A percentile compares a stretch with the other conserved stretches of the same genome.
phyloP scores from a whole-genome alignment of 2,329 filamentous ascomycete genomes.

The Fusarium fujikuroi region DNA sequence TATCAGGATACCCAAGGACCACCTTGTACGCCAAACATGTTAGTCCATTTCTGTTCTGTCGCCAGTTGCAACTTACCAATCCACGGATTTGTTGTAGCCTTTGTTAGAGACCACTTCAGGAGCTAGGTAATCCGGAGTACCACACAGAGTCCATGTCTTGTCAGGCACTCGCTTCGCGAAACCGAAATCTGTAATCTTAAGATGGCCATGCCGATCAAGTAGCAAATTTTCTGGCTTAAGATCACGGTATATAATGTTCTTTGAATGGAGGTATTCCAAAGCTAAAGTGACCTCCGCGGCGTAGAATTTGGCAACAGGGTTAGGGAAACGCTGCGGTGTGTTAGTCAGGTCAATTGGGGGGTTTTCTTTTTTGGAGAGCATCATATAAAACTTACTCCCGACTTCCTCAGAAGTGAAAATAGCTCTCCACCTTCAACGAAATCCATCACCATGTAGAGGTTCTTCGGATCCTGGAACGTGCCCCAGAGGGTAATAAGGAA shows the following conservation, averaged over 20 bases:
- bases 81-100: slow-evolving; percentile 99
- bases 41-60: not conserved
- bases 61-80: slow-evolving; percentile 75
- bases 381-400: slow-evolving; percentile 69
- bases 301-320: slow-evolving; percentile 99
- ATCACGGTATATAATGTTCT: slow-evolving; percentile 98
- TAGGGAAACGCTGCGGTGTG: slow-evolving; percentile 84
- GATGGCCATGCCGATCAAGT: slow-evolving; percentile 89
- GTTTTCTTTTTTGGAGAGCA: not conserved
- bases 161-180: slow-evolving; percentile 98
- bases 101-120: slow-evolving; percentile 99
- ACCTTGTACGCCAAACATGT: slow-evolving; percentile 68
- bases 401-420: slow-evolving; percentile 94
- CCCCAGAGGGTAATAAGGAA: slow-evolving; percentile 99
- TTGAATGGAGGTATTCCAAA: slow-evolving; percentile 92
- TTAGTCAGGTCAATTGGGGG: slow-evolving; percentile 8
- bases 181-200: slow-evolving; percentile 98
- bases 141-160: slow-evolving; percentile 99
- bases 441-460: slow-evolving; percentile 99
- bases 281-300: slow-evolving; percentile 96
- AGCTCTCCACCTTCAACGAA: slow-evolving; percentile 98
- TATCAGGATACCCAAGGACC: slow-evolving; percentile 97
- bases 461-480: slow-evolving; percentile 94
- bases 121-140: slow-evolving; percentile 96
- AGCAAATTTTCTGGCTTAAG: slow-evolving; percentile 95